Conservation (phyloP, 352 stramenopile species). For the Peronospora destructor region DNA sequence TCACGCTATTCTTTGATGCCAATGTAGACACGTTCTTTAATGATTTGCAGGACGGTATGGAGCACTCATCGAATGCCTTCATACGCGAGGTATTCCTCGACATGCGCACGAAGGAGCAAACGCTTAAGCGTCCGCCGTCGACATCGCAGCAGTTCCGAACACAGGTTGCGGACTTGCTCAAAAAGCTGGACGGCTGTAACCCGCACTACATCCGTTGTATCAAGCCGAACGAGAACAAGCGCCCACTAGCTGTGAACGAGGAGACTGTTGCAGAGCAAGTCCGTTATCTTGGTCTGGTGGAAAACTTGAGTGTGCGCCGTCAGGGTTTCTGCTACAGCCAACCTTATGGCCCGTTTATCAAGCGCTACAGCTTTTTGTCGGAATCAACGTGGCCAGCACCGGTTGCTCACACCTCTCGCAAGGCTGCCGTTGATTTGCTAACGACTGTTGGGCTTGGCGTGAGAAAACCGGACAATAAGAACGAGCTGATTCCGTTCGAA, state of each 20-base stretch:
- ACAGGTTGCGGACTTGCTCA: conserved; percentile 75
- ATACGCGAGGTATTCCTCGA: conserved; percentile 79
- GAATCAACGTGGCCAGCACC: conserved; percentile 62
- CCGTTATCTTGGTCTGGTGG: conserved; percentile 72
- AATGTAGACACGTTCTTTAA: conserved; percentile 86
- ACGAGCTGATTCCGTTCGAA: conserved; percentile 54
- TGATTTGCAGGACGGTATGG: conserved; percentile 68
- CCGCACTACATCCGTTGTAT: conserved; percentile 90
- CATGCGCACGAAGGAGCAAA: conserved; percentile 66
- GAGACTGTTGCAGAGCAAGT: conserved; percentile 70
- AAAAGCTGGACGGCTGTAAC: conserved; percentile 81
- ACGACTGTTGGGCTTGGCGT: conserved; percentile 57
- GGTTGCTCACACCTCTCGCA: conserved; percentile 60
- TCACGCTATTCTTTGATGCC: conserved; percentile 78
- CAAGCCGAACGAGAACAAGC: conserved; percentile 87
- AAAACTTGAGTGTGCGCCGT: conserved; percentile 78
- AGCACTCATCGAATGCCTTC: conserved; percentile 60
- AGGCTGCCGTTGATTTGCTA: conserved; percentile 69
- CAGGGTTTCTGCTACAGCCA: conserved; percentile 82
- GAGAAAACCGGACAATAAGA: conserved; percentile 39
- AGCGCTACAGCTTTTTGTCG: conserved; percentile 83
- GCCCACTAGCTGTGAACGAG: conserved; percentile 58
- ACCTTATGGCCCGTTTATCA: conserved; percentile 72
- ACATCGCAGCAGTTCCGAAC: conserved; percentile 79
- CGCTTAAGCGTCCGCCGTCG: conserved; percentile 77